A percentile compares a stretch with the other conserved stretches of the same genome.
Conservation (phyloP, 495 filamentous ascomycete genomes). For the Darksidea phi region DNA sequence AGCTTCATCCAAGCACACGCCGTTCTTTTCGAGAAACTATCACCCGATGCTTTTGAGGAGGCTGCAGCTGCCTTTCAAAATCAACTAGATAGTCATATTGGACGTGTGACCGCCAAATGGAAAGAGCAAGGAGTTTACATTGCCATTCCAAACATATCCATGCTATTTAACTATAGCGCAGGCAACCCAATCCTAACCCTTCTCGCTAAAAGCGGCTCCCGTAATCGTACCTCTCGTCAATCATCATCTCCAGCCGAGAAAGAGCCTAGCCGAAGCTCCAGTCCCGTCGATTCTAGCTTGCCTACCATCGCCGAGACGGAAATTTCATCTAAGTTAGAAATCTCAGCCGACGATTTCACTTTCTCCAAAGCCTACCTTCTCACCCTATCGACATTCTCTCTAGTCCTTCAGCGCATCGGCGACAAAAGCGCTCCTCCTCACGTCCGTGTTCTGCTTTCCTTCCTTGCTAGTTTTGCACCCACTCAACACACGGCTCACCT, state of each 20-base stretch:
- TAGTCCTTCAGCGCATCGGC: slow-evolving; percentile 59
- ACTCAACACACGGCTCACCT: slow-evolving; percentile 45
- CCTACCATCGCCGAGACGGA: slow-evolving; percentile 27
- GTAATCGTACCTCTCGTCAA: too few species aligned
- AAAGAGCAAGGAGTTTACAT: slow-evolving; percentile 62
- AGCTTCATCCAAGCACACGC: slow-evolving; percentile 65
- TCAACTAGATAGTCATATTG: slow-evolving; percentile 60
- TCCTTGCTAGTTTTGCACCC: slow-evolving; percentile 59
- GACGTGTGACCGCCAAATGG: slow-evolving; percentile 57
- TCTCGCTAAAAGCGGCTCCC: too few species aligned
- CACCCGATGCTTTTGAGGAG: slow-evolving; percentile 49
- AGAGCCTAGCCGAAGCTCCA: too few species aligned
- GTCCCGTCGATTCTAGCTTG: too few species aligned
- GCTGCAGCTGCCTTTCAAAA: slow-evolving; percentile 53
- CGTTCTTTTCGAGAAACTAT: slow-evolving; percentile 61
- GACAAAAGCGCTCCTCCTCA: slow-evolving; percentile 66
- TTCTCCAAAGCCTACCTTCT: slow-evolving; percentile 46
- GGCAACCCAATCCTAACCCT: slow-evolving; percentile 53
- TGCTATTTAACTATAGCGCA: slow-evolving; percentile 62
- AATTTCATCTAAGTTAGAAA: slow-evolving; percentile 18
- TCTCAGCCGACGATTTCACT: slow-evolving; percentile 14
- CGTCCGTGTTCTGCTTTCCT: slow-evolving; percentile 67
- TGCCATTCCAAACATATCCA: slow-evolving; percentile 53
- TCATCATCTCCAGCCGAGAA: slow-evolving; percentile 13
- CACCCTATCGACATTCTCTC: slow-evolving; percentile 48